Percentiles rank a stretch among this genome's conserved stretches.
These are phyloP conservation scores for Paramecium bursaria DNA, from an alignment of 73 alveolate genomes.

Conservation along the genomic window DNA sequence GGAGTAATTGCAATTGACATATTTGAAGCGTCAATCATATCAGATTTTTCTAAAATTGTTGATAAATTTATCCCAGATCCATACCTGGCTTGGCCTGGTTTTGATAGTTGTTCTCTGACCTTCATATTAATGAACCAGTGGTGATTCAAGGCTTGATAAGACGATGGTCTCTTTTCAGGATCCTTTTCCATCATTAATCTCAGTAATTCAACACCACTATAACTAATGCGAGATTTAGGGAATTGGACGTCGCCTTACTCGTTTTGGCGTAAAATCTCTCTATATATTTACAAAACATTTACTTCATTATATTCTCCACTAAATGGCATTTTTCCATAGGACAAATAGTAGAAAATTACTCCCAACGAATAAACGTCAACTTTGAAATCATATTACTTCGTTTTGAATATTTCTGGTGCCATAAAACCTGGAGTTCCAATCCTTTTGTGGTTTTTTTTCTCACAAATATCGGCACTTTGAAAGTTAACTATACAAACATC, in stretches of 20 bases:
- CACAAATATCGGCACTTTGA: slow-evolving; percentile 52
- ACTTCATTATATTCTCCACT: slow-evolving; percentile 54
- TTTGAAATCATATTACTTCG: slow-evolving; percentile 57
- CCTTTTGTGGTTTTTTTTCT: slow-evolving; percentile 55
- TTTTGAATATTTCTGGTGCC: slow-evolving; percentile 69
- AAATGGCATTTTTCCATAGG: slow-evolving; percentile 70
- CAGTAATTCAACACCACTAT: slow-evolving; percentile 59
- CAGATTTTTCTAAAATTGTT: slow-evolving; percentile 44
- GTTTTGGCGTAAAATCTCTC: slow-evolving; percentile 48
- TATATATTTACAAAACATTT: neutral
- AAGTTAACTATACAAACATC: slow-evolving; percentile 63
- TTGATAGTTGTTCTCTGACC: slow-evolving; percentile 40
- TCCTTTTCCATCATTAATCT: slow-evolving; percentile 66
- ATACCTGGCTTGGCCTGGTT: slow-evolving; percentile 49
- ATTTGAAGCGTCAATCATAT: slow-evolving; percentile 37
- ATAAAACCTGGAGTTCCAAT: slow-evolving; percentile 69
- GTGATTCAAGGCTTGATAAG: slow-evolving; percentile 68
- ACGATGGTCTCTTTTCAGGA: slow-evolving; percentile 62
- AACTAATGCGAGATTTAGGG: slow-evolving; percentile 43
- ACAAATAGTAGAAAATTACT: slow-evolving; percentile 59
- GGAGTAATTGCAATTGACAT: slow-evolving; percentile 50
- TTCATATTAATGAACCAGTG: slow-evolving; percentile 69
- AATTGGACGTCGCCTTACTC: slow-evolving; percentile 62
- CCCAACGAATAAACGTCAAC: slow-evolving; percentile 66
- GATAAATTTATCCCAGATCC: slow-evolving; percentile 49